Conservation (phyloP, 257 asterid genomes). For the Solanum etuberosum region DNA sequence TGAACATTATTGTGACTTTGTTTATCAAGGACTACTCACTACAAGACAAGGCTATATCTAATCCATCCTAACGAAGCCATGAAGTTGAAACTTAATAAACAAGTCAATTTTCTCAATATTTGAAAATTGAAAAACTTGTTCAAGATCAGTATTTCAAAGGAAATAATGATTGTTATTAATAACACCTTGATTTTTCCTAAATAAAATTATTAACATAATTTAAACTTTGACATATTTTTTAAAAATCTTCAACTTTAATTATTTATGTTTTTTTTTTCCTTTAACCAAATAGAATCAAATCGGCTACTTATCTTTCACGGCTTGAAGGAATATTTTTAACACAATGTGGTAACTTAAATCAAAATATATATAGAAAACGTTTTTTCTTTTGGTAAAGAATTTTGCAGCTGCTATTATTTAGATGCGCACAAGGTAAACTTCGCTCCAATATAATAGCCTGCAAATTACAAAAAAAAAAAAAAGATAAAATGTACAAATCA, state of each 20-base stretch:
- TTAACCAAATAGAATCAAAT: not conserved
- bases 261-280: not conserved
- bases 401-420: not conserved
- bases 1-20: not conserved
- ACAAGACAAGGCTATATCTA: not conserved
- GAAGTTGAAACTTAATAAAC: not conserved
- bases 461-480: not conserved
- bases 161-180: not conserved
- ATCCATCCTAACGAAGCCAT: not conserved
- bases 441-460: not conserved
- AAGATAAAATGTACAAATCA: fast-evolving
- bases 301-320: not conserved
- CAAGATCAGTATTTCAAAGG: not conserved
- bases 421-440: not conserved
- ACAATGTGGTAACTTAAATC: not conserved
- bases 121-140: not conserved
- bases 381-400: not conserved
- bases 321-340: not conserved
- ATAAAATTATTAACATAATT: not conserved
- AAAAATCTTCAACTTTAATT: not conserved
- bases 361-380: not conserved
- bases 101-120: not conserved
- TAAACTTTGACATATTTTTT: not conserved
- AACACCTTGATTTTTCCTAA: not conserved
- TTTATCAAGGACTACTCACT: not conserved